phyloP scores from a whole-genome alignment of 441 rosid genomes.

The Eutrema salsugineum region DNA sequence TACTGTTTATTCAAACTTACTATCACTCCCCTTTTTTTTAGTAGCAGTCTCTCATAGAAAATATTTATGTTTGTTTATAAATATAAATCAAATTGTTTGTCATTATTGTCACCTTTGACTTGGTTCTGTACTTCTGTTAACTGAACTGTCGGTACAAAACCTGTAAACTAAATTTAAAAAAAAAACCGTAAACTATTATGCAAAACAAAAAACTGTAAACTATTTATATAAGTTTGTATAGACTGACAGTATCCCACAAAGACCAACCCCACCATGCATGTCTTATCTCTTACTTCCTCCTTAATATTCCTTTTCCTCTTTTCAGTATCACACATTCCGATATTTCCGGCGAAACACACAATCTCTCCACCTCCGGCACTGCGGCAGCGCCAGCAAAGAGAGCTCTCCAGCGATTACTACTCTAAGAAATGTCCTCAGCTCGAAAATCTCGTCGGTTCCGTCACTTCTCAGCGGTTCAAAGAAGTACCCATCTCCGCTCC shows the following conservation, averaged over 20 bases:
- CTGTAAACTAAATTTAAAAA: constrained; percentile 19
- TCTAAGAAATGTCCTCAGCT: constrained; percentile 55
- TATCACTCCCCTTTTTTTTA: neutral
- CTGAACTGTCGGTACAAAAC: neutral
- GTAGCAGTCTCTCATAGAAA: neutral
- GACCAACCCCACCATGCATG: constrained; percentile 33
- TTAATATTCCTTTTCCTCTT: constrained; percentile 14
- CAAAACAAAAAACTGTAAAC: constrained; percentile 17
- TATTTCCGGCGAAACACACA: constrained; percentile 18
- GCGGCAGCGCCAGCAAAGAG: constrained; percentile 26
- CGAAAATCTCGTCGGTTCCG: constrained; percentile 48
- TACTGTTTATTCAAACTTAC: neutral
- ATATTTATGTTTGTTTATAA: neutral
- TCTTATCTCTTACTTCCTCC: constrained; percentile 20
- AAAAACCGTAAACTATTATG: too few relatives aligned
- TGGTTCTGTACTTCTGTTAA: neutral
- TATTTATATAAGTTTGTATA: constrained; percentile 38
- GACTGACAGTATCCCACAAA: constrained; percentile 4
- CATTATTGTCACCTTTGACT: neutral
- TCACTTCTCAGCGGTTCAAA: constrained; percentile 54
- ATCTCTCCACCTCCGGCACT: constrained; percentile 1
- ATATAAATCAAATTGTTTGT: neutral
- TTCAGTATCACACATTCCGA: constrained; percentile 29
- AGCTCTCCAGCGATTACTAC: constrained; percentile 47
- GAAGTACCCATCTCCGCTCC: constrained; percentile 55